These are phyloP conservation scores for Herpetomonas muscarum DNA, from an alignment of 208 protist genomes.

Conservation along the genomic window DNA sequence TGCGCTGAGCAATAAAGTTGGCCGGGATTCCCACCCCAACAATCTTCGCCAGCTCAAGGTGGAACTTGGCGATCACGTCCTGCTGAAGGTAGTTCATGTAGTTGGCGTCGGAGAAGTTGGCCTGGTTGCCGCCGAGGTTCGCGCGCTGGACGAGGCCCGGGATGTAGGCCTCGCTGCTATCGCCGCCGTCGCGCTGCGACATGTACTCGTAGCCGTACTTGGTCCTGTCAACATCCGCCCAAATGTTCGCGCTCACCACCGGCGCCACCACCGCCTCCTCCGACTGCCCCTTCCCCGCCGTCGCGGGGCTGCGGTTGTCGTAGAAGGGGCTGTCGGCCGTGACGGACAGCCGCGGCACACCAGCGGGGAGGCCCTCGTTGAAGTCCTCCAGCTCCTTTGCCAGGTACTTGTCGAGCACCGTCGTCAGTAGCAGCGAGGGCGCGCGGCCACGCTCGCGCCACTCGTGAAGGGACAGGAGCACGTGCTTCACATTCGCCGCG, in stretches of 20 bases:
- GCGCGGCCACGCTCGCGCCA: conserved; percentile 70
- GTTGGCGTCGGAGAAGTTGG: conserved; percentile 17
- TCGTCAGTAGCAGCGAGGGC: conserved; percentile 59
- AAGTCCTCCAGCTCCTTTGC: conserved; percentile 65
- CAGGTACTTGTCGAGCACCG: conserved; percentile 62
- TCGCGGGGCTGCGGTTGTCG: not conserved
- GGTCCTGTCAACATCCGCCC: conserved; percentile 61
- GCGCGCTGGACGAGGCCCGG: conserved; percentile 59
- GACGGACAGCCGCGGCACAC: conserved; percentile 57
- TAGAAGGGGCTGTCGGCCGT: conserved; percentile 5
- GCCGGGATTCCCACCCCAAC: conserved; percentile 69
- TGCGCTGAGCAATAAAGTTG: conserved; percentile 41
- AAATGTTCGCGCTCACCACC: conserved; percentile 34
- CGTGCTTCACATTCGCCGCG: conserved; percentile 45
- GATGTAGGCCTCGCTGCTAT: conserved; percentile 69
- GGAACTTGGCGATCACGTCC: conserved; percentile 45
- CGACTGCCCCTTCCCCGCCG: conserved; percentile 6
- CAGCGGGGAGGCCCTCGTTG: conserved; percentile 60
- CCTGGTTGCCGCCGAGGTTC: conserved; percentile 8
- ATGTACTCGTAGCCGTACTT: conserved; percentile 57
- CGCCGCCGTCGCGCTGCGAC: conserved; percentile 18
- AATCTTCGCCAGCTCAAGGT: conserved; percentile 51
- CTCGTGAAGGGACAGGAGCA: conserved; percentile 78
- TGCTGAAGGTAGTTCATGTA: conserved; percentile 50
- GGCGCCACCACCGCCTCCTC: conserved; percentile 10